A percentile compares a stretch with the other conserved stretches of the same genome.
Conservation (phyloP, 139 green algal genomes). For the Picochlorum sp. region DNA sequence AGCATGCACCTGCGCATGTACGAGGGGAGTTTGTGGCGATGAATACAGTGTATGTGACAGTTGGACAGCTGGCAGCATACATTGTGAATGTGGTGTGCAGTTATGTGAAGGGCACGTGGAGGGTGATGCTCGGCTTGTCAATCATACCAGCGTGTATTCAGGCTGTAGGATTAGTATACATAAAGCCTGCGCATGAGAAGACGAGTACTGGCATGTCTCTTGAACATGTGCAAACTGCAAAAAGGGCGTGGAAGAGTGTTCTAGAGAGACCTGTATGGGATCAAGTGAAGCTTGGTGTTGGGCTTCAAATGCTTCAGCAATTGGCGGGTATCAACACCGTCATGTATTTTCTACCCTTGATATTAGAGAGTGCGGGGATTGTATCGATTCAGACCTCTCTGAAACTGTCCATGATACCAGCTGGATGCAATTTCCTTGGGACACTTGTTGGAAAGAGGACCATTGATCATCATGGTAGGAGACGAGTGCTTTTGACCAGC, state of each 20-base stretch:
- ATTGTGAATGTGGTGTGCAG: constrained; percentile 50
- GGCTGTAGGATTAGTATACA: constrained; percentile 7
- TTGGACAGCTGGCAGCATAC: constrained; percentile 59
- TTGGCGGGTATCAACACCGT: constrained; percentile 71
- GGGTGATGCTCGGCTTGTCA: constrained; percentile 68
- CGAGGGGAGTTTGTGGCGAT: constrained; percentile 43
- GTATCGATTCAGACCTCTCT: constrained; percentile 42
- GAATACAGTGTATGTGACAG: constrained; percentile 62
- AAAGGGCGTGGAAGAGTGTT: background rate
- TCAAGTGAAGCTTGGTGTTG: constrained; percentile 34
- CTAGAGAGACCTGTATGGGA: constrained; percentile 13
- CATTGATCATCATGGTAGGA: constrained; percentile 42
- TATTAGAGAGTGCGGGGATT: constrained; percentile 60
- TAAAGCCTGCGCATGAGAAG: no score
- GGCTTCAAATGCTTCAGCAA: constrained; percentile 66
- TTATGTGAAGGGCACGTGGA: constrained; percentile 54
- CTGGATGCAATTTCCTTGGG: constrained; percentile 47
- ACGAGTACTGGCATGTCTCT: no score
- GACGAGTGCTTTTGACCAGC: constrained; percentile 46
- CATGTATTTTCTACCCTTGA: constrained; percentile 61
- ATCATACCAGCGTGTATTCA: constrained; percentile 49
- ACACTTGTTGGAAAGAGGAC: constrained; percentile 39
- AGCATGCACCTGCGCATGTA: constrained; percentile 21
- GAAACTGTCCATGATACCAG: constrained; percentile 45
- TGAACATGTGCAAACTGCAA: no score